Conservation (phyloP, 1,284 basidiomycete genomes). For the Trichosporon asahii region DNA sequence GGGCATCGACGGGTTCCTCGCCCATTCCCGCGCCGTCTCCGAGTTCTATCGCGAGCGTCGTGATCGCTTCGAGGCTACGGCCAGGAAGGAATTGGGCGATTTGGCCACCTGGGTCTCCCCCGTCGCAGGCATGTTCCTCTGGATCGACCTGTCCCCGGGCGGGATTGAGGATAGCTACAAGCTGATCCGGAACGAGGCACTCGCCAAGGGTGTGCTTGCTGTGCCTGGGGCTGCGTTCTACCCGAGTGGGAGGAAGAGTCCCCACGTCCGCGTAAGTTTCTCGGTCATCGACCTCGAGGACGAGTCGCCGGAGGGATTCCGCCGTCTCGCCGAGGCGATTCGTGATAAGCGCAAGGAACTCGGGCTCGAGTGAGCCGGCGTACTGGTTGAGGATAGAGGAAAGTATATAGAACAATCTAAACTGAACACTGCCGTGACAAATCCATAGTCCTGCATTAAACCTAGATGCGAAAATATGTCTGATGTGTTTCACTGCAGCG, state of each 20-base stretch:
- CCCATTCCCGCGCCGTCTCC: conserved; percentile 69
- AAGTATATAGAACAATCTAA: background rate
- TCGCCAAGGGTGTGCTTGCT: conserved; percentile 77
- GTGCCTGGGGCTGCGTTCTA: conserved; percentile 75
- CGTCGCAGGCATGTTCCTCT: conserved; percentile 87
- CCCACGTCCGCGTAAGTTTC: conserved; percentile 76
- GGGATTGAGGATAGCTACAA: conserved; percentile 63
- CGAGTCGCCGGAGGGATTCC: conserved; percentile 68
- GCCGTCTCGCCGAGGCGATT: conserved; percentile 64
- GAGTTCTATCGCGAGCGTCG: conserved; percentile 75
- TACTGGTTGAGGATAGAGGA: background rate
- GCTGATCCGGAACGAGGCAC: conserved; percentile 74
- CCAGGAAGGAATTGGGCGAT: conserved; percentile 68
- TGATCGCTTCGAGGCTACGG: conserved; percentile 71
- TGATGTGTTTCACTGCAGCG: background rate
- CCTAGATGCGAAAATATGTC: background rate
- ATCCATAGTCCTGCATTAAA: background rate
- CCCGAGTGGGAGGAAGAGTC: conserved; percentile 64
- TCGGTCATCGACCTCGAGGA: conserved; percentile 67
- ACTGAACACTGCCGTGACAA: background rate
- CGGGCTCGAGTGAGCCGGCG: conserved; percentile 18
- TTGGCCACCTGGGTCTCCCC: conserved; percentile 80
- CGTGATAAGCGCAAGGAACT: conserved; percentile 43
- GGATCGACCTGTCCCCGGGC: conserved; percentile 57
- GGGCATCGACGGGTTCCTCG: conserved; percentile 71